Percentiles rank a stretch among this genome's conserved stretches.
phyloP scores from a whole-genome alignment of 2,329 filamentous ascomycete genomes.

The Setomelanomma holmii region DNA sequence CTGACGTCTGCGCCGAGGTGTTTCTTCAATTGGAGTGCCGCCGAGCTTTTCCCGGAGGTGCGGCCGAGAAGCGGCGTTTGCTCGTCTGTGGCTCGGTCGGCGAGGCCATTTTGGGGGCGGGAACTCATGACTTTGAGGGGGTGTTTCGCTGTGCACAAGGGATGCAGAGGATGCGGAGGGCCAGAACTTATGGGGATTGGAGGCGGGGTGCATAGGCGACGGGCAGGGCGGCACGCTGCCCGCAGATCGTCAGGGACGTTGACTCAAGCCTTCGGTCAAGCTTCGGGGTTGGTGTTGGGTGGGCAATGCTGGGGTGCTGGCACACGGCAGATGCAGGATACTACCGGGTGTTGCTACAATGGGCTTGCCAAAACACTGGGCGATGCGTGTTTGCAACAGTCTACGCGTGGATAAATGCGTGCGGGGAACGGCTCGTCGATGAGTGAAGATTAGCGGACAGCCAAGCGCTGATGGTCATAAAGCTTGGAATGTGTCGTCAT shows the following conservation, averaged over 20 bases:
- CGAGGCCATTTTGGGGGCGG: conserved; percentile 8
- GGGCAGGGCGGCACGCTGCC: conserved; percentile 2
- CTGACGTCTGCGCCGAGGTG: conserved; percentile 60
- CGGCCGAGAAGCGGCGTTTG: conserved; percentile 43
- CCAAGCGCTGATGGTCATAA: conserved; percentile 15
- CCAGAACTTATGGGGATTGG: conserved; percentile 15
- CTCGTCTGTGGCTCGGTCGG: conserved; percentile 31
- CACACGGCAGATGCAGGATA: conserved; percentile 44
- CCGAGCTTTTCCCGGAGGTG: conserved; percentile 29
- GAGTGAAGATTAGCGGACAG: conserved; percentile 11
- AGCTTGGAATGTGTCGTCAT: conserved; percentile 52
- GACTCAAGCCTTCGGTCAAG: conserved; percentile 33
- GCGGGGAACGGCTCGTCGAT: conserved; percentile 15
- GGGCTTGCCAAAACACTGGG: conserved; percentile 13
- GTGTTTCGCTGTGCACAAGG: conserved; percentile 7
- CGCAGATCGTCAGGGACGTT: conserved; percentile 24
- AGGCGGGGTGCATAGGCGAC: conserved; percentile 8
- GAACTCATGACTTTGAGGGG: conserved; percentile 21
- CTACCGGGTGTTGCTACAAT: conserved; percentile 5
- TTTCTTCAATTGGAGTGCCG: conserved; percentile 21
- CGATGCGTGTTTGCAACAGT: conserved; percentile 6
- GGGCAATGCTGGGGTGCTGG: too few relatives aligned
- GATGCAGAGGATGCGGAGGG: conserved; percentile 9
- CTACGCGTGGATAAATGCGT: conserved; percentile 17
- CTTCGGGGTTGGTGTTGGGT: too few relatives aligned